Percentiles rank a stretch among this genome's conserved stretches.
These are phyloP conservation scores for Tuber magnatum DNA, from an alignment of 495 filamentous ascomycete species.

Conservation along the genomic window DNA sequence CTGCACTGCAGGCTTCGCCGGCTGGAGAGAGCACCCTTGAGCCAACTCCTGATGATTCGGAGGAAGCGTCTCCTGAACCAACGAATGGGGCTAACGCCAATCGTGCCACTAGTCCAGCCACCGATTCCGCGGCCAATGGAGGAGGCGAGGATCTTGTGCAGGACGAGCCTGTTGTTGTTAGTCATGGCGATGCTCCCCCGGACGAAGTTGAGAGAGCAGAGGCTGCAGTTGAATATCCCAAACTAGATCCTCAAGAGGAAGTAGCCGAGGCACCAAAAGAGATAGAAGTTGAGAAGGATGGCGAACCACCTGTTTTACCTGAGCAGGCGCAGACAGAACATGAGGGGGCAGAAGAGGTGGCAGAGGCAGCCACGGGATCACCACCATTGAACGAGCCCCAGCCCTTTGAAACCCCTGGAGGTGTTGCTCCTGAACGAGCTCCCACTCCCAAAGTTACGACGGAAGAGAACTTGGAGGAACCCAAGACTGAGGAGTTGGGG, in stretches of 20 bases:
- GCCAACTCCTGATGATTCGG: background rate
- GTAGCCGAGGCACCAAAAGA: background rate
- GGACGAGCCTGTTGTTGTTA: constrained; percentile 26
- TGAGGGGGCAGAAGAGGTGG: background rate
- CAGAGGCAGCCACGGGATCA: background rate
- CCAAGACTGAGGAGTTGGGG: background rate
- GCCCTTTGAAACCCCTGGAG: constrained; percentile 69
- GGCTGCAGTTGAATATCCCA: constrained; percentile 19
- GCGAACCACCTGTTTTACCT: background rate
- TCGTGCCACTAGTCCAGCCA: background rate
- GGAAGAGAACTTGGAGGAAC: background rate
- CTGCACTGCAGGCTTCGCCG: background rate
- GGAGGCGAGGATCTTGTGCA: constrained; percentile 10
- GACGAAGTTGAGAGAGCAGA: constrained; percentile 34
- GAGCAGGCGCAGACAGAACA: constrained; percentile 42
- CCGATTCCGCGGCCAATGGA: background rate
- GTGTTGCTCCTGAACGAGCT: constrained; percentile 52
- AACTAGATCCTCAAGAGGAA: background rate
- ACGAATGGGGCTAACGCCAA: background rate
- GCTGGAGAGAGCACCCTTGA: background rate
- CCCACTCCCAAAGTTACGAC: background rate
- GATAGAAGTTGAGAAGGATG: background rate
- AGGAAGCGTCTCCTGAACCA: constrained; percentile 2
- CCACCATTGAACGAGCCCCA: constrained; percentile 67
- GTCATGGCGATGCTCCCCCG: constrained; percentile 32